Conservation (phyloP, 1,284 basidiomycete genomes). For the Austroboletus niveus region DNA sequence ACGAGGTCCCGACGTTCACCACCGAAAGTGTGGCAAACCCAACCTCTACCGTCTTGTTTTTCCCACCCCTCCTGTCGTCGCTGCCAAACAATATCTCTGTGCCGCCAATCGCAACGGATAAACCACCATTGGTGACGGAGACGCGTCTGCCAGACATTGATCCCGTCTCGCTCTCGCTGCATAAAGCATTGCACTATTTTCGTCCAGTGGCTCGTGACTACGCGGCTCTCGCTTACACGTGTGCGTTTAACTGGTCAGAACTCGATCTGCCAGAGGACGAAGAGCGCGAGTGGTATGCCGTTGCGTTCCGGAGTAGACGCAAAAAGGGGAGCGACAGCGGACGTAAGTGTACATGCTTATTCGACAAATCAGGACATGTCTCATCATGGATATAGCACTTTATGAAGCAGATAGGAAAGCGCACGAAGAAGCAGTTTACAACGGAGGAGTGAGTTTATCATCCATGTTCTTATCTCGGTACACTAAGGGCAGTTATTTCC, state of each 20-base stretch:
- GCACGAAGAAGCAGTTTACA: slow-evolving; percentile 86
- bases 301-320: slow-evolving; percentile 83
- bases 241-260: slow-evolving; percentile 87
- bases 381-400: slow-evolving; percentile 48
- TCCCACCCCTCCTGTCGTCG: slow-evolving; percentile 77
- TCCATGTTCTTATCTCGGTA: background rate
- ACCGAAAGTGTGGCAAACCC: slow-evolving; percentile 37
- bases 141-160: slow-evolving; percentile 82
- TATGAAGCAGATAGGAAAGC: slow-evolving; percentile 84
- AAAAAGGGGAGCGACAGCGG: slow-evolving; percentile 65
- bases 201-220: slow-evolving; percentile 61
- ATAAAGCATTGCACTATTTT: slow-evolving; percentile 81
- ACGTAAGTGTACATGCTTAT: slow-evolving; percentile 42
- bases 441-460: slow-evolving; percentile 65
- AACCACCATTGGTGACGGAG: slow-evolving; percentile 57
- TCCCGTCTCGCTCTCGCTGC: slow-evolving; percentile 77
- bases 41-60: slow-evolving; percentile 61
- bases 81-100: slow-evolving; percentile 46
- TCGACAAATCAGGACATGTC: slow-evolving; percentile 5
- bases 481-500: slow-evolving; percentile 7
- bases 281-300: slow-evolving; percentile 86
- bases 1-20: slow-evolving; percentile 57
- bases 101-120: slow-evolving; percentile 26
- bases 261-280: slow-evolving; percentile 64
- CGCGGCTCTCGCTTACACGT: slow-evolving; percentile 58